Conservation (phyloP, 2,329 filamentous ascomycete genomes). For the Dothiorella sarmentorum region DNA sequence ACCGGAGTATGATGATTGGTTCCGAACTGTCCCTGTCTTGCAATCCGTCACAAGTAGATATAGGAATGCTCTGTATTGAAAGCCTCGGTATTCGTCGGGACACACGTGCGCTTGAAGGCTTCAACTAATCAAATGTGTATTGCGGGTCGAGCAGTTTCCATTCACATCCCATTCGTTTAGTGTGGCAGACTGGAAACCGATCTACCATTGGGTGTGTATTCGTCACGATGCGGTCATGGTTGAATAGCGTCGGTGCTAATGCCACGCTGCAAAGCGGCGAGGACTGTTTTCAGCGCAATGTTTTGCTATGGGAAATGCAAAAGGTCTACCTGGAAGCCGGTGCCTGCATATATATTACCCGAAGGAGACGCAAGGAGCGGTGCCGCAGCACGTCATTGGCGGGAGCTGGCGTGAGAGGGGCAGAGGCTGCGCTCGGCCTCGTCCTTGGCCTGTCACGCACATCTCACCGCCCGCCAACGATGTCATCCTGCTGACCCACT, state of each 20-base stretch:
- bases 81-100: no score
- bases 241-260: no score
- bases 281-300: no score
- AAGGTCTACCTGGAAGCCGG: neutral
- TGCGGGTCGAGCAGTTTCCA: no score
- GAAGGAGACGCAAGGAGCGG: neutral
- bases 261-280: neutral
- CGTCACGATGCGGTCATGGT: neutral
- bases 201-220: no score
- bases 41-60: no score
- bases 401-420: slow-evolving; percentile 7
- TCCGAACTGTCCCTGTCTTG: neutral
- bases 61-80: no score
- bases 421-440: neutral
- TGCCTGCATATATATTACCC: neutral
- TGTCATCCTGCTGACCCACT: slow-evolving; percentile 14
- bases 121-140: no score
- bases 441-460: neutral
- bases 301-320: no score
- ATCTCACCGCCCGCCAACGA: slow-evolving; percentile 9
- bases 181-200: no score
- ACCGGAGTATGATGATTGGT: neutral
- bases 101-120: no score
- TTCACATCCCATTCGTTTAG: no score
- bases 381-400: slow-evolving; percentile 1